Base-by-base conservation (phyloP, 345 rosid species). In the Anastatica hierochuntica region DNA sequence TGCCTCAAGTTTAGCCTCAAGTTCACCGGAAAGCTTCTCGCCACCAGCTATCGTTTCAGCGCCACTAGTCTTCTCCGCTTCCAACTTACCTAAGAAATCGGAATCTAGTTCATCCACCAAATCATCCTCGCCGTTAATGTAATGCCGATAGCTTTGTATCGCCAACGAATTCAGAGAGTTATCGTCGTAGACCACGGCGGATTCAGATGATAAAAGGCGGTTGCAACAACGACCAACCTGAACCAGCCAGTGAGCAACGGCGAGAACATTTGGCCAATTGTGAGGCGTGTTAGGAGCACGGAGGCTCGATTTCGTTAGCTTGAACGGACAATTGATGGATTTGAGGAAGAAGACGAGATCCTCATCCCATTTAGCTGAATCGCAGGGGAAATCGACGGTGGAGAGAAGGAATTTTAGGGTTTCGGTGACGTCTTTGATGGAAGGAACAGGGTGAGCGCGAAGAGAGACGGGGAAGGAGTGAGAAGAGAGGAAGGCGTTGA, bases 241-340 rank as follows among this genome's bases (percentile, higher is more conserved):
- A 8, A 88, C 96, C 26, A 88, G 34, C 96, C 96, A 88, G 61
- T 78, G 81, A 12, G 84, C 47, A 43, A 79, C 61, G n/a, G 78
- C 88, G 10, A 92, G 80, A 49, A 75, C 77, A 6, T 75, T 64
- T 11, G 96, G 96, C 96, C 95, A 92, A 29, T 89, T 82, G 76
- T 83, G 94, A 23, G 94, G 98, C 11, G 96, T 76, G 31, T 80
- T 83, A 6, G 90, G 90, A 16, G 98, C 86, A 21, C 81, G 82
- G 36, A 88, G 88, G 2, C 82, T 60, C 17, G 98, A 87, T 68
- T 79, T 87, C 58, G 65, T 84, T 61, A 90, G 42, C 17, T 87
- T 87, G 74, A 71, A 63, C 6, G 95, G 96, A 38, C 84, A 90
- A 42, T 61, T 72, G 5, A 87, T 71, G 29, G 62, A 61, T 72